A percentile compares a stretch with the other conserved stretches of the same genome.
These are phyloP conservation scores for Guyanaporus albipodus DNA, from an alignment of 768 basidiomycete genomes.

Conservation along the genomic window DNA sequence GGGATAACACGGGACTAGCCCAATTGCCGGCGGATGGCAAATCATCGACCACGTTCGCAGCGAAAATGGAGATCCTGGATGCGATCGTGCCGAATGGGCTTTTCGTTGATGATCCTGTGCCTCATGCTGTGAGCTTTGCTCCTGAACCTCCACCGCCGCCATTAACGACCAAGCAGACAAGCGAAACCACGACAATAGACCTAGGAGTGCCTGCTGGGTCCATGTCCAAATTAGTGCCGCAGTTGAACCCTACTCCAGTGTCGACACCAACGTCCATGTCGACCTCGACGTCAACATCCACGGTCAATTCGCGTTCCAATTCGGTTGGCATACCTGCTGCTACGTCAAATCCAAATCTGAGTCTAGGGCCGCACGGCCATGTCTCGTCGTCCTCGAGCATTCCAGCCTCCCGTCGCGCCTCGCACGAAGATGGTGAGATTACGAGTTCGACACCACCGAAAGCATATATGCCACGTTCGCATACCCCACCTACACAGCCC, in stretches of 20 bases:
- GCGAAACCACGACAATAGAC: conserved; percentile 11
- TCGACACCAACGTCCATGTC: conserved; percentile 17
- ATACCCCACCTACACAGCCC: conserved; percentile 46
- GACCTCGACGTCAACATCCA: conserved; percentile 23
- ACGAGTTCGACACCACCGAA: conserved; percentile 35
- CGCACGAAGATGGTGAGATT: conserved; percentile 56
- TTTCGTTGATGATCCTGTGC: conserved; percentile 16
- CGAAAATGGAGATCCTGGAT: conserved; percentile 29
- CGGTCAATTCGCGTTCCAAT: conserved; percentile 23
- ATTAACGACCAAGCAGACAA: conserved; percentile 24
- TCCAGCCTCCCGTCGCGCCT: conserved; percentile 26
- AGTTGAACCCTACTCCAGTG: conserved; percentile 7
- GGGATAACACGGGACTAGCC: conserved; percentile 1
- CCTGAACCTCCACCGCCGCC: conserved; percentile 32
- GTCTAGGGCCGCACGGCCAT: neutral
- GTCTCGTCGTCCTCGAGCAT: conserved; percentile 6
- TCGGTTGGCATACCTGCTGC: conserved; percentile 18
- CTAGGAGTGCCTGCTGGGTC: neutral
- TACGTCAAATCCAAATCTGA: neutral
- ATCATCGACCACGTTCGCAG: conserved; percentile 9
- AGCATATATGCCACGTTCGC: conserved; percentile 35
- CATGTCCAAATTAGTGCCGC: neutral
- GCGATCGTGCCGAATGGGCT: conserved; percentile 18
- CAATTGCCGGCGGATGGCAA: conserved; percentile 8
- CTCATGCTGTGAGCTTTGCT: conserved; percentile 25